These are phyloP conservation scores for Ophiostoma populinum DNA, from an alignment of 2,329 filamentous ascomycete species.

Conservation along the genomic window DNA sequence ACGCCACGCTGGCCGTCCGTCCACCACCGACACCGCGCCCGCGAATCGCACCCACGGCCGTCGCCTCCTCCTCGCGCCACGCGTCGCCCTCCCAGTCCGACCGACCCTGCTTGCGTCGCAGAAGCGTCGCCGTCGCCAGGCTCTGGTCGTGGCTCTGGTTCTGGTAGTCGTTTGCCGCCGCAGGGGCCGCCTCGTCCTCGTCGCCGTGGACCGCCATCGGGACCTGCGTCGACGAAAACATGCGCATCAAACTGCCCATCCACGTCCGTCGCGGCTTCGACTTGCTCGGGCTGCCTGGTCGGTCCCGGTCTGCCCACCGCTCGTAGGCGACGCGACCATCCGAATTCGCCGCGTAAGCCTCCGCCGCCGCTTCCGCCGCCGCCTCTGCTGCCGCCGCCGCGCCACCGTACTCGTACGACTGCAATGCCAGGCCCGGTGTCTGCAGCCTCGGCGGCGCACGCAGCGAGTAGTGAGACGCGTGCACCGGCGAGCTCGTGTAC, in stretches of 20 bases:
- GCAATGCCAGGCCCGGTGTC: not conserved
- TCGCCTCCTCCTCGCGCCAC: constrained; percentile 29
- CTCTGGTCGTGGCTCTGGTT: constrained; percentile 15
- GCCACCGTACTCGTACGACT: not conserved
- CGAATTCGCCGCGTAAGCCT: too few relatives aligned
- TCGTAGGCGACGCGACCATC: too few relatives aligned
- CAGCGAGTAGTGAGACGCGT: not conserved
- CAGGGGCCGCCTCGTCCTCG: too few relatives aligned
- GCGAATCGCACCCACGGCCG: constrained; percentile 9
- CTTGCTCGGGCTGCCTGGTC: constrained; percentile 37
- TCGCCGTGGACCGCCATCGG: not conserved
- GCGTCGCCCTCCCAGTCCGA: constrained; percentile 37
- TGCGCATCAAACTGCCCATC: constrained; percentile 50
- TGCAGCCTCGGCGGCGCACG: not conserved
- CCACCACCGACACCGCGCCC: too few relatives aligned
- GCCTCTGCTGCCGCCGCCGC: constrained; percentile 1
- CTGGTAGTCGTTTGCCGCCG: not conserved
- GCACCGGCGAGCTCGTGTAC: not conserved
- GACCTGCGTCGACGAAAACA: constrained; percentile 25
- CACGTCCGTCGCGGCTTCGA: constrained; percentile 40
- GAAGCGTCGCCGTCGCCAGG: constrained; percentile 25
- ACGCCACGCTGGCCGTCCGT: constrained; percentile 4
- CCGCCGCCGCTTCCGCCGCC: too few relatives aligned
- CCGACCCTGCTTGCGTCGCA: constrained; percentile 37
- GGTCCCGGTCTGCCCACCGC: constrained; percentile 17